A percentile compares a stretch with the other conserved stretches of the same genome.
phyloP scores from a whole-genome alignment of 805 yeast species.

The Brettanomyces bruxellensis region DNA sequence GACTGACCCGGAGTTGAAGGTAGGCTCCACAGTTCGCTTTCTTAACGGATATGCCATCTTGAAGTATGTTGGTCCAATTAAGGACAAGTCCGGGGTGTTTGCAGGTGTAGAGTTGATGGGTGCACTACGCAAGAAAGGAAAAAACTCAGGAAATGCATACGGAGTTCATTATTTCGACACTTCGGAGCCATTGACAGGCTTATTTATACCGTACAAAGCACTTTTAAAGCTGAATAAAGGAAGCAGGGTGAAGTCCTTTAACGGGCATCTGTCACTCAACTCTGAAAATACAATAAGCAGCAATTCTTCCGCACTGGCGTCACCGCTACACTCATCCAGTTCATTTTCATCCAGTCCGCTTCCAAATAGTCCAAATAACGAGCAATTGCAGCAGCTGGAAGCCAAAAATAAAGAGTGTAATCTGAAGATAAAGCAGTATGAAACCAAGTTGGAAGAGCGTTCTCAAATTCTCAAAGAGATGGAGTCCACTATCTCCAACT shows the following conservation, averaged over 20 bases:
- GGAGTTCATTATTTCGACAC: conserved; percentile 67
- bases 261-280: too few relatives aligned
- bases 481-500: conserved; percentile 37
- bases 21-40: background rate
- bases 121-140: conserved; percentile 55
- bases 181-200: conserved; percentile 54
- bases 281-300: background rate
- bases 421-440: conserved; percentile 8
- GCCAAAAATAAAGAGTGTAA: background rate
- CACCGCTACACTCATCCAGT: background rate
- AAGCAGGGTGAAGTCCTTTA: background rate
- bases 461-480: conserved; percentile 37
- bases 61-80: conserved; percentile 63
- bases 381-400: background rate
- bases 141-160: conserved; percentile 76
- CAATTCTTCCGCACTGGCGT: background rate
- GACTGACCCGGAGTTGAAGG: background rate
- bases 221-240: conserved; percentile 15
- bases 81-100: conserved; percentile 63
- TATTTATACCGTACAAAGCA: conserved; percentile 57
- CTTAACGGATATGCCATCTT: conserved; percentile 38
- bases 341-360: background rate
- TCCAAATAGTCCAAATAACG: background rate
- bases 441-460: conserved; percentile 32
- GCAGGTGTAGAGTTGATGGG: conserved; percentile 86